These are phyloP conservation scores for Stereocaulon alpinum DNA, from an alignment of 495 filamentous ascomycete genomes.

Conservation along the genomic window DNA sequence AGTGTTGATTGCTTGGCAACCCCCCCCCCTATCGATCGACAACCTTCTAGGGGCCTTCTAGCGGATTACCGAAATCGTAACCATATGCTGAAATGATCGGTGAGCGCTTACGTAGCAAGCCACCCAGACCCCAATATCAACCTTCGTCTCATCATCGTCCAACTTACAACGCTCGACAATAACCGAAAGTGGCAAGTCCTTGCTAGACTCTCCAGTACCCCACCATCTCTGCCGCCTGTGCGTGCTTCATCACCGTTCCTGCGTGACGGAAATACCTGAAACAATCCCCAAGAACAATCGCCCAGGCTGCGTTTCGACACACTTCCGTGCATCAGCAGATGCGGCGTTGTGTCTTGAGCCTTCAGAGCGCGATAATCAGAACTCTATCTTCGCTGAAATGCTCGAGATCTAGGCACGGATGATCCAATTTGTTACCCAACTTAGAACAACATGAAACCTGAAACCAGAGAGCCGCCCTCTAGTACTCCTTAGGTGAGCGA, in stretches of 20 bases:
- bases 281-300: slow-evolving; percentile 6
- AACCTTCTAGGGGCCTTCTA: slow-evolving; percentile 18
- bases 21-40: slow-evolving; percentile 2
- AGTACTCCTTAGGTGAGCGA: slow-evolving; percentile 5
- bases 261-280: slow-evolving; percentile 19
- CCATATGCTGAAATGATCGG: slow-evolving; percentile 5
- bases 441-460: slow-evolving; percentile 1
- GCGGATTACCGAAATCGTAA: slow-evolving; percentile 13
- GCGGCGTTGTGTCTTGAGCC: not conserved
- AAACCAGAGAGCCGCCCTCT: slow-evolving; percentile 19
- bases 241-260: not conserved
- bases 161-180: not conserved
- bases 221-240: not conserved
- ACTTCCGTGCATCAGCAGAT: slow-evolving; percentile 14
- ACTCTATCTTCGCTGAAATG: not conserved
- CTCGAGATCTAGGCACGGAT: not conserved
- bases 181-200: not conserved
- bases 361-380: not conserved
- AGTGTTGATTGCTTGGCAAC: not conserved
- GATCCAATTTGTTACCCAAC: not conserved
- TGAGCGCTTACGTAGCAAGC: slow-evolving; percentile 11
- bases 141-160: not conserved
- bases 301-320: not conserved
- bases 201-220: not conserved
- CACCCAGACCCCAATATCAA: slow-evolving; percentile 5